Evolutionary conservation across 2,329 filamentous ascomycete species (phyloP).

Genomic region (Myriangium duriaei): DNA sequence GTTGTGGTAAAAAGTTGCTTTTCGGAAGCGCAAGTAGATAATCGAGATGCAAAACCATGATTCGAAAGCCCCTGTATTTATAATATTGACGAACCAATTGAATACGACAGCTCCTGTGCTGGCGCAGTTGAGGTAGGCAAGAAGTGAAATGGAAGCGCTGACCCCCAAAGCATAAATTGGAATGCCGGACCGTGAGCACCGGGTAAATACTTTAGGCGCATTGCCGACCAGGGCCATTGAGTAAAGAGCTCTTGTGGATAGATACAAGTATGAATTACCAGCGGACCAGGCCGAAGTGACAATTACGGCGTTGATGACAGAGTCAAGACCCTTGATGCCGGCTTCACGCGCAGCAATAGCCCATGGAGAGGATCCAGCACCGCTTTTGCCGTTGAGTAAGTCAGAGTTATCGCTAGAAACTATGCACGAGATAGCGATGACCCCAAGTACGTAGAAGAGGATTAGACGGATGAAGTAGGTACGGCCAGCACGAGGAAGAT

Average conservation of each 20-base stretch:
- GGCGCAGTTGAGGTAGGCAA: conserved; percentile 38
- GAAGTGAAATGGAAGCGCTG: conserved; percentile 31
- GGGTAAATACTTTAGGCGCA: conserved; percentile 48
- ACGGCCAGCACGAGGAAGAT: conserved; percentile 47
- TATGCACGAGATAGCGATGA: conserved; percentile 49
- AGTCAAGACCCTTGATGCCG: conserved; percentile 45
- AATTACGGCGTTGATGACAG: conserved; percentile 56
- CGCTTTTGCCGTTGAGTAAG: conserved; percentile 41
- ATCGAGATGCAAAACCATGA: conserved; percentile 44
- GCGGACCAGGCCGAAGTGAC: conserved; percentile 48
- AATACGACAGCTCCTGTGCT: conserved; percentile 39
- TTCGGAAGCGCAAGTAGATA: conserved; percentile 47
- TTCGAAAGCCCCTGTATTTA: conserved; percentile 44
- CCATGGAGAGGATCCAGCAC: conserved; percentile 41
- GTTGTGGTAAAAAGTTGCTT: conserved; percentile 42
- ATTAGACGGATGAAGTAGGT: conserved; percentile 51
- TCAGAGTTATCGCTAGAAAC: conserved; percentile 40
- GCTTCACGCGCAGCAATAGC: conserved; percentile 38
- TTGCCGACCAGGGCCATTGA: conserved; percentile 48
- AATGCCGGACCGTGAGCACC: conserved; percentile 48
- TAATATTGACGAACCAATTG: conserved; percentile 59
- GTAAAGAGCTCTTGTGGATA: conserved; percentile 38
- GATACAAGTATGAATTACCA: conserved; percentile 41
- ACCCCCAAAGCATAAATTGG: conserved; percentile 36
- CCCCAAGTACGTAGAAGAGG: conserved; percentile 47